phyloP scores from a whole-genome alignment of 352 stramenopile species.

The Aphanomyces astaci region DNA sequence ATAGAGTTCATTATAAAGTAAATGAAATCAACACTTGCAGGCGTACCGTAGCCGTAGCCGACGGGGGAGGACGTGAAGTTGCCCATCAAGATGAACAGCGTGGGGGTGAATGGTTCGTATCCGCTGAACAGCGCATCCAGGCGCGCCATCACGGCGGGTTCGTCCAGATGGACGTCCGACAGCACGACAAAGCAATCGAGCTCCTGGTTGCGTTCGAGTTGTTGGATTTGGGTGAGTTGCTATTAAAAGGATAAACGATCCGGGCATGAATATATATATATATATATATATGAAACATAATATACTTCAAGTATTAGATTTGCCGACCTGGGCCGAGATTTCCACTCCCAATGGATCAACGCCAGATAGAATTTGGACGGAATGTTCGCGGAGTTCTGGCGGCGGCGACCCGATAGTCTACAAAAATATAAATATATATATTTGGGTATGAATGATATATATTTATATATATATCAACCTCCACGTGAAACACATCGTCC shows the following conservation, averaged over 20 bases:
- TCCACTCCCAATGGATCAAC: slow-evolving; percentile 79
- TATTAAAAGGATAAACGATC: too few relatives aligned
- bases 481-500: slow-evolving; percentile 84
- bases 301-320: neutral
- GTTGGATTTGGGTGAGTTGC: slow-evolving; percentile 69
- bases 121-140: slow-evolving; percentile 86
- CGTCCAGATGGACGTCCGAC: slow-evolving; percentile 91
- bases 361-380: slow-evolving; percentile 60
- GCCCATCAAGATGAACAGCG: slow-evolving; percentile 91
- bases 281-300: too few relatives aligned
- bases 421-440: neutral
- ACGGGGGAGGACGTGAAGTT: slow-evolving; percentile 86
- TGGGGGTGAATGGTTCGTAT: slow-evolving; percentile 61
- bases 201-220: slow-evolving; percentile 71
- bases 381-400: slow-evolving; percentile 71
- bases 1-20: too few relatives aligned
- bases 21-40: neutral
- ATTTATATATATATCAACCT: slow-evolving; percentile 38
- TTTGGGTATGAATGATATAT: neutral
- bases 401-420: slow-evolving; percentile 87
- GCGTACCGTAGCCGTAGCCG: slow-evolving; percentile 41
- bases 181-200: slow-evolving; percentile 90
- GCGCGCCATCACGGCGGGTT: slow-evolving; percentile 83
- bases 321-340: slow-evolving; percentile 44
- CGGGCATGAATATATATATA: too few relatives aligned